Conservation (phyloP, 768 basidiomycete species). For the Sarcodon sp. region DNA sequence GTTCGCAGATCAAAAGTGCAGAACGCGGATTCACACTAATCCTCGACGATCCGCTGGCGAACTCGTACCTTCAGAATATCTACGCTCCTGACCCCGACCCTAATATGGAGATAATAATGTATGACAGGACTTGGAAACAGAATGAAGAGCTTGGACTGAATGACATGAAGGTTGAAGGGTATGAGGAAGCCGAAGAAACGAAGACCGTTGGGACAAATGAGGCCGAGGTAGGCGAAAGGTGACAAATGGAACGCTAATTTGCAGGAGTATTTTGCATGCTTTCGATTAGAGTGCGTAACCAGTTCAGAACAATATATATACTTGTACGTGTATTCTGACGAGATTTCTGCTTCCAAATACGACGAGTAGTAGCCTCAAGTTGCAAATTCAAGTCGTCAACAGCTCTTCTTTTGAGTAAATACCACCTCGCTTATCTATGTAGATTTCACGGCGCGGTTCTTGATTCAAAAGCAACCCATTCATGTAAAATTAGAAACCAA, state of each 20-base stretch:
- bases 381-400: too few relatives aligned
- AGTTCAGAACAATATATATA: too few relatives aligned
- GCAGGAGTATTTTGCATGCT: too few relatives aligned
- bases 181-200: constrained; percentile 22
- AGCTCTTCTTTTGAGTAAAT: too few relatives aligned
- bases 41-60: constrained; percentile 89
- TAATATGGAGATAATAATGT: constrained; percentile 74
- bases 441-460: too few relatives aligned
- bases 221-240: not conserved
- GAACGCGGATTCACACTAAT: constrained; percentile 81
- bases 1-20: constrained; percentile 57
- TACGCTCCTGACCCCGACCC: constrained; percentile 97
- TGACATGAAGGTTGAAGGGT: constrained; percentile 76
- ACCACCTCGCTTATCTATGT: too few relatives aligned
- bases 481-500: too few relatives aligned
- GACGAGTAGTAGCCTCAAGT: too few relatives aligned
- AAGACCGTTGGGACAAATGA: constrained; percentile 1
- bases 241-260: not conserved
- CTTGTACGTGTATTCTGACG: too few relatives aligned
- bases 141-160: constrained; percentile 93
- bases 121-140: constrained; percentile 80
- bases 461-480: too few relatives aligned
- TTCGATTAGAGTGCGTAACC: too few relatives aligned
- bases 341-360: too few relatives aligned
- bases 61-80: constrained; percentile 93